Base-by-base conservation (phyloP, 495 filamentous ascomycete genomes). In the Hamigera avellanea region DNA sequence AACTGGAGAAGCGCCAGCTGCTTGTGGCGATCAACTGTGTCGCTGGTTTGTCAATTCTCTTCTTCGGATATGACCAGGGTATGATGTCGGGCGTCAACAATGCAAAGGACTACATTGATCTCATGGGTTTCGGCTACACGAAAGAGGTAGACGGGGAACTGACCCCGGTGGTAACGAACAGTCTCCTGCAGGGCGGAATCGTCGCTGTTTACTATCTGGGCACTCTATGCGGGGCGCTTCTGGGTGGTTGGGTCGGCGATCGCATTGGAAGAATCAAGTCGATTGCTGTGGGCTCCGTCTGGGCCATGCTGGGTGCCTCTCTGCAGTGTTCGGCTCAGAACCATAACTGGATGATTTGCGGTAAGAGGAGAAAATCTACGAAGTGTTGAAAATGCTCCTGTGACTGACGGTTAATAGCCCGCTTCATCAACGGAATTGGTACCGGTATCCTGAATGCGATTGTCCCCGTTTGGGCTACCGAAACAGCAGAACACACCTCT, bases 51-150 rank as follows among this genome's bases (percentile, higher is more conserved):
- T 70, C 67, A 1, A 77, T 76, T 37, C 65, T 74, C 40, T 76
- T 76, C 59, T 73, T 75, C 31, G 73, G 72, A 35, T 81, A 80
- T 52, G 76, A 80, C 40, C 76, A 80, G 49, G 80, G 81, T 39
- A 73, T 86, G 68, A 85, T 83, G 77, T 72, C 75, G 14, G 80
- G 81, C 32, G 81, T 85, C 6, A 83, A 84, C 51, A 76, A 70
- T 32, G 62, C 73, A 19, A 64, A 70, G 25, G 54, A 81, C 42
- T 83, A 83, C 48, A 72, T 76, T 42, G 61, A 75, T 8, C 58
- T 72, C 9, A 82, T 83, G 78, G 64, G 66, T 23, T 76, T 82
- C 43, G 80, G 79, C 3, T 64, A 80, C 36, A 67, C 64, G 5
- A 59, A 75, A 26, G 59, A 65, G 23, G 42, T 48, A n/a, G 49